A percentile compares a stretch with the other conserved stretches of the same genome.
Conservation (phyloP, 345 rosid species). For the Ceriops tagal region DNA sequence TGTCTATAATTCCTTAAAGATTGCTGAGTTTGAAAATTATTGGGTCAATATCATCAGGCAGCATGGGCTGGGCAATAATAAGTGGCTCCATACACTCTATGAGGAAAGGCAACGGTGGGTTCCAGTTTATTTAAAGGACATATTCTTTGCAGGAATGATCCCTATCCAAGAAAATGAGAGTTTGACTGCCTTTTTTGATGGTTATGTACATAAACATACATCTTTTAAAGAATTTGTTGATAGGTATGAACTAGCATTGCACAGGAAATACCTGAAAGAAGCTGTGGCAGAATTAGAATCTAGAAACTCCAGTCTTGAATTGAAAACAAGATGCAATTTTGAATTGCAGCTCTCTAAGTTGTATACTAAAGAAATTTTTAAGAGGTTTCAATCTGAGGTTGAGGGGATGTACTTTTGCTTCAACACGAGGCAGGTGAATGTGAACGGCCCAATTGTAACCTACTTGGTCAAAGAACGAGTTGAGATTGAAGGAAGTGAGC, state of each 20-base stretch:
- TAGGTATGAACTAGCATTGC: constrained; percentile 15
- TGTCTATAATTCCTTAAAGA: constrained; percentile 28
- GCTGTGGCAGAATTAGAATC: constrained; percentile 12
- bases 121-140: constrained; percentile 10
- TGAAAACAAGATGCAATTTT: constrained; percentile 15
- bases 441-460: constrained; percentile 9
- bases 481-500: constrained; percentile 10
- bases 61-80: constrained; percentile 25
- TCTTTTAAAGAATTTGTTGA: constrained; percentile 17
- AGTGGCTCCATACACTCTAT: constrained; percentile 19
- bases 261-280: constrained; percentile 13
- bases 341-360: constrained; percentile 15
- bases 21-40: constrained; percentile 26
- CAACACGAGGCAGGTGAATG: constrained; percentile 10
- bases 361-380: constrained; percentile 9
- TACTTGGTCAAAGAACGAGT: constrained; percentile 15
- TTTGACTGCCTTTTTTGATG: constrained; percentile 9
- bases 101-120: constrained; percentile 12
- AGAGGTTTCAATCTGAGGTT: constrained; percentile 15
- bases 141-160: constrained; percentile 11
- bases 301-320: neutral
- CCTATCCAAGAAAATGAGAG: constrained; percentile 6
- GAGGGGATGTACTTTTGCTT: constrained; percentile 19
- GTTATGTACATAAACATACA: constrained; percentile 15
- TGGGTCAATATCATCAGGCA: constrained; percentile 33